Conservation (phyloP, 2,329 filamentous ascomycete genomes). For the Arthrobotrys sinensis region DNA sequence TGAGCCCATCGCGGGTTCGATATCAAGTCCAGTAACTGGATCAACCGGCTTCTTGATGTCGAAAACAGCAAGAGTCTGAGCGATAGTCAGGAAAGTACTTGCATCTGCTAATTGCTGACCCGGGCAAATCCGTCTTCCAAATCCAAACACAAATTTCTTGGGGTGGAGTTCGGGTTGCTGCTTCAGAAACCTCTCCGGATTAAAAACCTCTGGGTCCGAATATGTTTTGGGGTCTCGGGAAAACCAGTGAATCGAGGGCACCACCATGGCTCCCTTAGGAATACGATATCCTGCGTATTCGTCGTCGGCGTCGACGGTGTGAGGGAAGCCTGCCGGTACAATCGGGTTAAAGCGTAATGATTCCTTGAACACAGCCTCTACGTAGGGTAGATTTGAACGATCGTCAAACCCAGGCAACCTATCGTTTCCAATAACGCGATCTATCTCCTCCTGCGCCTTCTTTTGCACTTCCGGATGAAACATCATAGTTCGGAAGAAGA, state of each 20-base stretch:
- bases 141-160: constrained; percentile 68
- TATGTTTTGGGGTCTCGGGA: constrained; percentile 69
- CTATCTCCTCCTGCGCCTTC: constrained; percentile 71
- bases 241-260: constrained; percentile 72
- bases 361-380: constrained; percentile 73
- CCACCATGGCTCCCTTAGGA: constrained; percentile 69
- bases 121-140: constrained; percentile 73
- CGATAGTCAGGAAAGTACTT: constrained; percentile 74
- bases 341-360: constrained; percentile 72
- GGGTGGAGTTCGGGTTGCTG: constrained; percentile 65
- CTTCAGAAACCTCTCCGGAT: constrained; percentile 62
- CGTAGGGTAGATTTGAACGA: constrained; percentile 71
- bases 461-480: constrained; percentile 70
- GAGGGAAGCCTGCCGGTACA: constrained; percentile 70
- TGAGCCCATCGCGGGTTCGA: constrained; percentile 41
- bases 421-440: constrained; percentile 70
- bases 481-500: constrained; percentile 71
- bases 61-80: constrained; percentile 74
- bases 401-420: constrained; percentile 72
- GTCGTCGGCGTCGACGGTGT: constrained; percentile 69
- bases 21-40: constrained; percentile 25
- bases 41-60: constrained; percentile 66
- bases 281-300: constrained; percentile 70
- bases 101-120: constrained; percentile 75
- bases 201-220: constrained; percentile 63